Conservation (phyloP, 2,329 filamentous ascomycete genomes). For the Fusarium veterinarium region DNA sequence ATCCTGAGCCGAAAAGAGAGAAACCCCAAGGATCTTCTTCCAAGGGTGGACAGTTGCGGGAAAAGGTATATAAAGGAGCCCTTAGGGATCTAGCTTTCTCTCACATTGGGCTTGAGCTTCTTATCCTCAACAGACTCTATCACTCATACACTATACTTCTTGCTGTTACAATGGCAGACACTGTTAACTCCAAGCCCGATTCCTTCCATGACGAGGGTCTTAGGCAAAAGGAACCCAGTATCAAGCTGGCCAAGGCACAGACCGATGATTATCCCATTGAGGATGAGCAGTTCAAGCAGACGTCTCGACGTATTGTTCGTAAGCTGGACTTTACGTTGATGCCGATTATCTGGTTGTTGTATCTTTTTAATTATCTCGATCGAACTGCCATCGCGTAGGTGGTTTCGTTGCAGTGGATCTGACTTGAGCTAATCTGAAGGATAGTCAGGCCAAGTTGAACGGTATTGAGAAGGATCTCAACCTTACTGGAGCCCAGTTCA, state of each 20-base stretch:
- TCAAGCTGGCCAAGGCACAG: neutral
- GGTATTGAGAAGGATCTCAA: constrained; percentile 38
- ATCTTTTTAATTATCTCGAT: neutral
- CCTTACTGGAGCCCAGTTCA: constrained; percentile 38
- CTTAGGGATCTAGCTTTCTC: too few relatives aligned
- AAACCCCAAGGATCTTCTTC: too few relatives aligned
- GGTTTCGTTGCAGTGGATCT: too few relatives aligned
- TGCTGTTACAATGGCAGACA: neutral
- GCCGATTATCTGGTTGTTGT: neutral
- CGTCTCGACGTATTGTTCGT: neutral
- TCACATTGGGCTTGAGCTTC: too few relatives aligned
- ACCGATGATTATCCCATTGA: neutral
- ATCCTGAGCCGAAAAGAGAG: neutral
- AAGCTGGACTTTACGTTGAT: neutral
- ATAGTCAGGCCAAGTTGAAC: constrained; percentile 41
- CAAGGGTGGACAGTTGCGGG: too few relatives aligned
- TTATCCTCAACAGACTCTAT: neutral
- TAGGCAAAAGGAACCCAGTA: neutral
- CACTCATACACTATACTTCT: neutral
- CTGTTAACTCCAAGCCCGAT: neutral
- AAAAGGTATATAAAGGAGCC: too few relatives aligned
- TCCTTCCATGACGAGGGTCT: neutral
- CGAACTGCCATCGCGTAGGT: neutral
- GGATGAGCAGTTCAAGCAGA: neutral
- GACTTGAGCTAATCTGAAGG: neutral